Conservation (phyloP, 2,329 filamentous ascomycete species). For the Xylaria hypoxylon region DNA sequence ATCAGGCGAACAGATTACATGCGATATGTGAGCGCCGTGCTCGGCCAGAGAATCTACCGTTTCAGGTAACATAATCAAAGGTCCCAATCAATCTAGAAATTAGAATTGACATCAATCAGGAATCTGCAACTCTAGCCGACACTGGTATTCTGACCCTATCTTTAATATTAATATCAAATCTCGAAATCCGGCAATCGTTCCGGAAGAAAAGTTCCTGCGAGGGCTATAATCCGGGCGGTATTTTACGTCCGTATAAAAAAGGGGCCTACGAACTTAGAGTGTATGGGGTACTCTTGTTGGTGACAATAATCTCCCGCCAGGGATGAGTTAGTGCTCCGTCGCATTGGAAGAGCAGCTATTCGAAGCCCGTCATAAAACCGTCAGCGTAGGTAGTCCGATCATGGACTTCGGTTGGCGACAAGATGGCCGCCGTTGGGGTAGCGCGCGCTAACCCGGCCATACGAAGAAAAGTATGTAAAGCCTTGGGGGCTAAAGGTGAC, state of each 20-base stretch:
- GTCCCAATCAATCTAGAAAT: neutral
- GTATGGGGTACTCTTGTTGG: neutral
- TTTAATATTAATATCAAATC: neutral
- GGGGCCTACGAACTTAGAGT: neutral
- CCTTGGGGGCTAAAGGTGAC: conserved; percentile 1
- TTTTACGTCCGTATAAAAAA: neutral
- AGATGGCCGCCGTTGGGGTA: neutral
- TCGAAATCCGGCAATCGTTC: neutral
- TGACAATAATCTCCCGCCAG: neutral
- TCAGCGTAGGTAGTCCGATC: too few relatives aligned
- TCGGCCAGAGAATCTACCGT: neutral
- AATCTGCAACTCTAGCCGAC: neutral
- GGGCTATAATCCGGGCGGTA: neutral
- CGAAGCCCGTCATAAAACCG: neutral
- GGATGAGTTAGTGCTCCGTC: neutral
- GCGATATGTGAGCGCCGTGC: neutral
- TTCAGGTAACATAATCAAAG: neutral
- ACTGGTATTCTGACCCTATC: neutral
- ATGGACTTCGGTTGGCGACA: neutral
- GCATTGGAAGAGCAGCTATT: neutral
- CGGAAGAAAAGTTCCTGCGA: neutral
- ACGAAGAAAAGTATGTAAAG: neutral
- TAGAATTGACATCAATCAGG: neutral
- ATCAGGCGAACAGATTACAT: neutral
- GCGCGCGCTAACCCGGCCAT: neutral